phyloP scores from a whole-genome alignment of 2,329 filamentous ascomycete genomes.

The Pseudogymnoascus sp. region DNA sequence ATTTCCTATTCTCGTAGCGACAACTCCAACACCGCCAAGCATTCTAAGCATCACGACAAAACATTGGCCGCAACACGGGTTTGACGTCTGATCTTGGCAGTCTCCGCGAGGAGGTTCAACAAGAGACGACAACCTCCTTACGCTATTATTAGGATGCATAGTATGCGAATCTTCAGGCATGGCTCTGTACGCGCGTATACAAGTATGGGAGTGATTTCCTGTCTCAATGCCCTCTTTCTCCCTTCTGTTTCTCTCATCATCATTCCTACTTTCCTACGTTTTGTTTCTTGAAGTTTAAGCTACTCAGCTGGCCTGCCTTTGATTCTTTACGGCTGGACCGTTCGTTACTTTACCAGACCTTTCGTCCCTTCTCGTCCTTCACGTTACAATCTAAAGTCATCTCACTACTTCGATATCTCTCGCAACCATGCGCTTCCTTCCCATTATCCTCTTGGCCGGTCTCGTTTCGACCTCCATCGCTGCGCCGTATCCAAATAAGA shows the following conservation, averaged over 20 bases:
- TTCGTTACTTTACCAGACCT: slow-evolving; percentile 2
- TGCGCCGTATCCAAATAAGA: background rate
- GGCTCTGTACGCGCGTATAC: background rate
- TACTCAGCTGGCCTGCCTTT: background rate
- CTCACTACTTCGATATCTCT: background rate
- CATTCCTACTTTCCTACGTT: background rate
- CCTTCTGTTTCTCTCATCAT: background rate
- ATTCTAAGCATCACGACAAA: background rate
- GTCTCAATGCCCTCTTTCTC: background rate
- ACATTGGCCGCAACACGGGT: background rate
- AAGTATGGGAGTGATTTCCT: background rate
- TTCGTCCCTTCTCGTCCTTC: background rate
- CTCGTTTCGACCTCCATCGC: background rate
- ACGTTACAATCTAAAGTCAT: background rate
- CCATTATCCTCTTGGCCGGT: slow-evolving; percentile 1
- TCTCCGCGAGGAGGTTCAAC: background rate
- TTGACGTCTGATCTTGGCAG: slow-evolving; percentile 4
- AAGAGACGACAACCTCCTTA: background rate
- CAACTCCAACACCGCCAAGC: background rate
- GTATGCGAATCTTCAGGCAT: background rate
- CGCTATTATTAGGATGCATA: background rate
- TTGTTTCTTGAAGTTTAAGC: background rate
- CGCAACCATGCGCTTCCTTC: background rate
- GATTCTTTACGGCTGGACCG: slow-evolving; percentile 6
- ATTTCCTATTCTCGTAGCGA: background rate